phyloP scores from a whole-genome alignment of 2,329 filamentous ascomycete genomes.

The Aspergillus japonicus region DNA sequence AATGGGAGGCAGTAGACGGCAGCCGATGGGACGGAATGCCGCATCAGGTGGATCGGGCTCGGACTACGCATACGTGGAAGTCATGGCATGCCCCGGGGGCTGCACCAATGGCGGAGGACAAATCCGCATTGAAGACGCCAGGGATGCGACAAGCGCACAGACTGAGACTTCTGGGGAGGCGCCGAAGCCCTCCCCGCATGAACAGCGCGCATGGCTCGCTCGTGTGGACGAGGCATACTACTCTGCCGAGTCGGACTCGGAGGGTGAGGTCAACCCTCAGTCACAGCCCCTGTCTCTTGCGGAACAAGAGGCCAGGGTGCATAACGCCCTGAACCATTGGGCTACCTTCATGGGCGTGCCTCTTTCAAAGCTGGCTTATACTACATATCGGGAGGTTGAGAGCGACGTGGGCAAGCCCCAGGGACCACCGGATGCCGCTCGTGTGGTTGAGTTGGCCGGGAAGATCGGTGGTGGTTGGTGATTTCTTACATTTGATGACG shows the following conservation, averaged over 20 bases:
- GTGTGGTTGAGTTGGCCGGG: conserved; percentile 82
- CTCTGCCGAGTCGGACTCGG: conserved; percentile 63
- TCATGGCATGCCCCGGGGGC: conserved; percentile 98
- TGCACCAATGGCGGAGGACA: conserved; percentile 98
- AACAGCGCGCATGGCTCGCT: conserved; percentile 82
- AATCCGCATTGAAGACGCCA: conserved; percentile 81
- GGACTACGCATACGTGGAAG: conserved; percentile 92
- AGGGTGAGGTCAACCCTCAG: conserved; percentile 33
- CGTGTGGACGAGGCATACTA: conserved; percentile 89
- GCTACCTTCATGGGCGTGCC: conserved; percentile 67
- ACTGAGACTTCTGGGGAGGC: conserved; percentile 16
- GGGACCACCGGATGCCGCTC: conserved; percentile 64
- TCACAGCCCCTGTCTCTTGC: conserved; percentile 25
- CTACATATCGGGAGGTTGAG: conserved; percentile 86
- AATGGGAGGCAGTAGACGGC: conserved; percentile 29
- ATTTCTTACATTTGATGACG: conserved; percentile 21
- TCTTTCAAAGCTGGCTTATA: conserved; percentile 72
- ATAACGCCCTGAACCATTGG: conserved; percentile 74
- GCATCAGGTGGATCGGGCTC: conserved; percentile 35
- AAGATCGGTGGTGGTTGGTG: conserved; percentile 95
- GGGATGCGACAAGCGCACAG: conserved; percentile 25
- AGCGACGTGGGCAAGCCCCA: conserved; percentile 86
- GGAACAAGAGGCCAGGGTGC: conserved; percentile 46
- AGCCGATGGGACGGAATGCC: conserved; percentile 33
- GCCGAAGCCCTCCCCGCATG: conserved; percentile 66